Evolutionary conservation across 441 rosid genomes (phyloP).

Genomic region (Bocquillonia castaneifolia): DNA sequence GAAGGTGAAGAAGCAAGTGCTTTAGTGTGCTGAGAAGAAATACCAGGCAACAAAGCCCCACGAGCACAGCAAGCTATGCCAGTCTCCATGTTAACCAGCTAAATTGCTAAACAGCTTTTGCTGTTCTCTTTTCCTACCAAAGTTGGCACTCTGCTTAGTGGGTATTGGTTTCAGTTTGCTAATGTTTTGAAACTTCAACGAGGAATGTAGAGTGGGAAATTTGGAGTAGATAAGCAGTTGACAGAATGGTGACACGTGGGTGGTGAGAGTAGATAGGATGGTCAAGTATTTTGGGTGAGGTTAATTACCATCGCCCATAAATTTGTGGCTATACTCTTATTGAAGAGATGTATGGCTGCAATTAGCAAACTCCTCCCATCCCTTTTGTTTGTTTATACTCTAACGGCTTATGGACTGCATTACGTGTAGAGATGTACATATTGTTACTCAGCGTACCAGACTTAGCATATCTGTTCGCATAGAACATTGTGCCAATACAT

Average conservation of each 20-base stretch:
- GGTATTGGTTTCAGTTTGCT: conserved; percentile 7
- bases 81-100: conserved; percentile 54
- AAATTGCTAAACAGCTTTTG: not conserved
- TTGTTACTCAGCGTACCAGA: not conserved
- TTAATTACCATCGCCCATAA: conserved; percentile 39
- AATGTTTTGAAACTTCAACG: not conserved
- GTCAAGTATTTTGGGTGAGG: conserved; percentile 27
- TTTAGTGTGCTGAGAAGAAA: conserved; percentile 66
- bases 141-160: conserved; percentile 1
- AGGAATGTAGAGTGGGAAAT: conserved; percentile 9
- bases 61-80: conserved; percentile 58
- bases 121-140: not conserved
- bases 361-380: not conserved
- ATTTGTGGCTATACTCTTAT: conserved; percentile 47
- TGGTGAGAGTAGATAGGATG: conserved; percentile 33
- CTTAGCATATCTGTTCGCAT: conserved; percentile 1
- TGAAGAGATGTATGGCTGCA: conserved; percentile 15
- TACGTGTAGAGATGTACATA: not conserved
- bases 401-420: conserved; percentile 11
- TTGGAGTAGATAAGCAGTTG: conserved; percentile 47
- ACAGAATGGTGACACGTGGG: conserved; percentile 49
- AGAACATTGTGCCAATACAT: not conserved
- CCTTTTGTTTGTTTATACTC: conserved; percentile 3
- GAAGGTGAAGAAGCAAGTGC: conserved; percentile 51
- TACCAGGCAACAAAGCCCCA: conserved; percentile 56